Conservation (phyloP, 2,329 filamentous ascomycete species). For the Thermothelomyces thermophilus region DNA sequence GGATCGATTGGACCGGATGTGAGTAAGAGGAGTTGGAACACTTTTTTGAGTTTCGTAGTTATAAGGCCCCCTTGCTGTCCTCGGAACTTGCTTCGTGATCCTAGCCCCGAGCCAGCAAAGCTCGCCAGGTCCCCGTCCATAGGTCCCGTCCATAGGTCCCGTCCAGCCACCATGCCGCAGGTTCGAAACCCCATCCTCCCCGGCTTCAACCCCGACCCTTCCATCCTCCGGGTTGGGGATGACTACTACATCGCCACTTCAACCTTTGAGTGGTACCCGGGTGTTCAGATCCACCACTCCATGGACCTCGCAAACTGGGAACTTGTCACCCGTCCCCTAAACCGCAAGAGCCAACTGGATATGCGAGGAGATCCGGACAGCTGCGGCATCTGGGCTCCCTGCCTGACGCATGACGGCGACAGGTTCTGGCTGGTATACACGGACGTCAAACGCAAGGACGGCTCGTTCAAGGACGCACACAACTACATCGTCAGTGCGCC, state of each 20-base stretch:
- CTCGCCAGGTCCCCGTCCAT: too few relatives aligned
- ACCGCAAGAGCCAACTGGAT: conserved; percentile 45
- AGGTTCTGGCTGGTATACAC: conserved; percentile 60
- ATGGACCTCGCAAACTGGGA: conserved; percentile 48
- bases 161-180: conserved; percentile 38
- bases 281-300: conserved; percentile 50
- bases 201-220: conserved; percentile 51
- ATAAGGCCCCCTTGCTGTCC: neutral
- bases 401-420: conserved; percentile 53
- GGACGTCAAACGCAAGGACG: conserved; percentile 61
- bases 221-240: conserved; percentile 43
- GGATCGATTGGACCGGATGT: neutral
- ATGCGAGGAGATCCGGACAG: conserved; percentile 55
- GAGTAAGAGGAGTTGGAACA: neutral
- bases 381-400: conserved; percentile 59
- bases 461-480: conserved; percentile 56
- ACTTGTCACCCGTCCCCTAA: conserved; percentile 41
- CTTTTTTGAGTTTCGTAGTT: neutral
- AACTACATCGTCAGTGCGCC: conserved; percentile 56
- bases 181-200: conserved; percentile 50
- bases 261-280: conserved; percentile 50
- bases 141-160: too few relatives aligned
- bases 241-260: conserved; percentile 52
- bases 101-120: too few relatives aligned
- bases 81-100: too few relatives aligned